A percentile compares a stretch with the other conserved stretches of the same genome.
These are phyloP conservation scores for Rhizophora apiculata DNA, from an alignment of 345 rosid genomes.

Conservation along the genomic window DNA sequence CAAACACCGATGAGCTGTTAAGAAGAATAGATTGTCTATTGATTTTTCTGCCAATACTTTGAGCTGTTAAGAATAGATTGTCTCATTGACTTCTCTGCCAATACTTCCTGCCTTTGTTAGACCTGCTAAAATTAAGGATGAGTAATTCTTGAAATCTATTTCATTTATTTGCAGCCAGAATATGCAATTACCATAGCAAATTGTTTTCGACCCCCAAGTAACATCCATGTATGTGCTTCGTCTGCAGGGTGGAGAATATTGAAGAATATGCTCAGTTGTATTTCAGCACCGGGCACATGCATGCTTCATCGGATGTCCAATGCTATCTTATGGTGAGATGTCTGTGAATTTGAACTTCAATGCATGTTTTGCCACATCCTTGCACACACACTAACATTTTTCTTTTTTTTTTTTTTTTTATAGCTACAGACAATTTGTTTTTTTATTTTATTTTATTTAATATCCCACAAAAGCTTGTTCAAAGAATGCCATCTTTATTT, in stretches of 20 bases:
- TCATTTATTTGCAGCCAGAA: neutral
- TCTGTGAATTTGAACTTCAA: neutral
- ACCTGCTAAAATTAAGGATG: neutral
- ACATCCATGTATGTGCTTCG: neutral
- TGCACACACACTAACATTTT: too few relatives aligned
- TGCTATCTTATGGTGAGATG: conserved; percentile 14
- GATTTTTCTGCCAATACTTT: neutral
- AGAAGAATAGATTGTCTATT: neutral
- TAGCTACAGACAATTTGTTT: neutral
- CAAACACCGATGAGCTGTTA: neutral
- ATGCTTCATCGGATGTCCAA: conserved; percentile 45
- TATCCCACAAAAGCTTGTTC: neutral
- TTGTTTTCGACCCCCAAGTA: neutral
- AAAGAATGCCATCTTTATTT: neutral
- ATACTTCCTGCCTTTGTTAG: neutral
- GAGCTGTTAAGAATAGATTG: neutral
- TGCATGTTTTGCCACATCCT: neutral
- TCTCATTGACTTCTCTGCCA: neutral
- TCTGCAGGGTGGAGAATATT: conserved; percentile 67
- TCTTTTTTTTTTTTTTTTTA: too few relatives aligned
- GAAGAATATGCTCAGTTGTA: conserved; percentile 79
- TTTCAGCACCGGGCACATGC: conserved; percentile 63
- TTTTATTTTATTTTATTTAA: too few relatives aligned
- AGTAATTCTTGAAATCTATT: neutral
- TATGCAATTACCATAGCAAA: neutral